A percentile compares a stretch with the other conserved stretches of the same genome.
These are phyloP conservation scores for Phytophthora tubulina DNA, from an alignment of 352 stramenopile species.

Conservation along the genomic window DNA sequence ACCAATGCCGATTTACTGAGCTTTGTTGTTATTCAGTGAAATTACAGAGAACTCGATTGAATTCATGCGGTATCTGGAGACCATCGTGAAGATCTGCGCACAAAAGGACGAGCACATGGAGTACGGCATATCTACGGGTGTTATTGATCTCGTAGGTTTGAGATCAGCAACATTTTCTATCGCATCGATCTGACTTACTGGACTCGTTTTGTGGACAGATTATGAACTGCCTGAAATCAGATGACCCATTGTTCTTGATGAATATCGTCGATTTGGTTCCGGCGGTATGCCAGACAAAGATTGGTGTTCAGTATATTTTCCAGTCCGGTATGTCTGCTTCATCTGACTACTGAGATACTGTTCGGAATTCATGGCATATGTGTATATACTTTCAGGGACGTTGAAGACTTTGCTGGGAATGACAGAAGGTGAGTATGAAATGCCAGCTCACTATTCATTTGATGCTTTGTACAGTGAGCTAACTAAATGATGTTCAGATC, in stretches of 20 bases:
- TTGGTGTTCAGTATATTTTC: conserved; percentile 81
- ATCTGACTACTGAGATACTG: background rate
- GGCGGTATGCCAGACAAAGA: conserved; percentile 69
- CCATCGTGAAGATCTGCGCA: conserved; percentile 69
- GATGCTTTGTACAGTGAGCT: background rate
- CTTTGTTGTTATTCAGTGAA: conserved; percentile 36
- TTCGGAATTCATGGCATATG: conserved; percentile 12
- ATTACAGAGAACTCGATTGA: conserved; percentile 67
- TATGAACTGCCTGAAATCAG: conserved; percentile 74
- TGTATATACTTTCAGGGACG: conserved; percentile 49
- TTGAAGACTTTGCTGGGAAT: conserved; percentile 71
- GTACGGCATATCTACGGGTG: conserved; percentile 57
- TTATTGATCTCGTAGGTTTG: conserved; percentile 54
- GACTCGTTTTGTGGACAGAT: conserved; percentile 50
- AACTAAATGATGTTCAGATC: conserved; percentile 52
- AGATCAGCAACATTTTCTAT: conserved; percentile 4
- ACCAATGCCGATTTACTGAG: conserved; percentile 1
- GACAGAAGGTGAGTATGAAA: conserved; percentile 58
- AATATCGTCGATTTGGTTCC: conserved; percentile 86
- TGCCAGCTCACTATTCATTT: background rate
- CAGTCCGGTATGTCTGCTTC: conserved; percentile 62
- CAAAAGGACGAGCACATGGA: conserved; percentile 68
- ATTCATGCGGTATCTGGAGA: conserved; percentile 84
- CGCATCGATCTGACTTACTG: conserved; percentile 11
- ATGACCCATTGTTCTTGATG: conserved; percentile 86